A percentile compares a stretch with the other conserved stretches of the same genome.
Evolutionary conservation across 1,284 basidiomycete species (phyloP).

Genomic region (Singerocomus inundabilis): DNA sequence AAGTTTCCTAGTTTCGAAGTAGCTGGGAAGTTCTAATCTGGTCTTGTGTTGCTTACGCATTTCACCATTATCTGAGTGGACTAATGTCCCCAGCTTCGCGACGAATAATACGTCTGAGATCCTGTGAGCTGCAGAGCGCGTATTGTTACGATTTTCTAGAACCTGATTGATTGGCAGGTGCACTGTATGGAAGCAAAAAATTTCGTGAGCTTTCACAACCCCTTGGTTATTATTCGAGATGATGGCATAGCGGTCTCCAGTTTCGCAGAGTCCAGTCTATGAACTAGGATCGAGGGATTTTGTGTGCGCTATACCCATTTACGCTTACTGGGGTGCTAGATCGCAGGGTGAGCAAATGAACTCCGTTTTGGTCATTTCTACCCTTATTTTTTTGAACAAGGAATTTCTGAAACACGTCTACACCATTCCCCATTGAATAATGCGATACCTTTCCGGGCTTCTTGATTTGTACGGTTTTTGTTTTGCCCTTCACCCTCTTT

Average conservation of each 20-base stretch:
- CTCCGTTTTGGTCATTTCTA: too few species aligned
- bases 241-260: not conserved
- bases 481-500: too few species aligned
- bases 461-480: too few species aligned
- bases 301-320: too few species aligned
- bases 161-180: not conserved
- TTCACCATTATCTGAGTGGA: too few species aligned
- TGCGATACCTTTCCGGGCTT: too few species aligned
- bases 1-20: not conserved
- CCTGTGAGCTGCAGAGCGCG: not conserved
- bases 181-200: slow-evolving; percentile 8
- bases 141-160: not conserved
- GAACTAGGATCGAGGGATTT: not conserved
- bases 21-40: not conserved
- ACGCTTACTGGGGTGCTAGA: not conserved
- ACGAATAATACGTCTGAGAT: too few species aligned
- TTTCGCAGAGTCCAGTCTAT: not conserved
- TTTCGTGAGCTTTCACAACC: slow-evolving; percentile 17
- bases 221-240: not conserved
- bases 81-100: too few species aligned
- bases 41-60: not conserved
- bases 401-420: too few species aligned
- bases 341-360: not conserved
- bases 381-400: too few species aligned
- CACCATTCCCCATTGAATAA: too few species aligned